phyloP scores from a whole-genome alignment of 2,329 filamentous ascomycete species.

The Colletotrichum noveboracense region DNA sequence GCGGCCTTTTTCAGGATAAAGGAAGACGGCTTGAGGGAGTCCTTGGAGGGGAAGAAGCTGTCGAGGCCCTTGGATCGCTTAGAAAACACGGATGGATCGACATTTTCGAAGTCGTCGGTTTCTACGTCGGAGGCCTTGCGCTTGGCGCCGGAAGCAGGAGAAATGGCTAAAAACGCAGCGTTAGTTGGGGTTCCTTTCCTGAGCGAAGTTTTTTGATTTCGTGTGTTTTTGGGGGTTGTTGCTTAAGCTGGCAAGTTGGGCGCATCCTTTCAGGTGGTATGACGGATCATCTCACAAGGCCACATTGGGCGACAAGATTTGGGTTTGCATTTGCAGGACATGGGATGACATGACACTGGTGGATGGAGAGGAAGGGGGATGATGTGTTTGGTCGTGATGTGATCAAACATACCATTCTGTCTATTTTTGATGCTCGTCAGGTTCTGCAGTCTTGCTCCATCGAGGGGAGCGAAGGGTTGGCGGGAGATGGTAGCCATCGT shows the following conservation, averaged over 20 bases:
- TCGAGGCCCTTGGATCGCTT: constrained; percentile 64
- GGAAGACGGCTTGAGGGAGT: constrained; percentile 53
- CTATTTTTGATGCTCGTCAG: constrained; percentile 79
- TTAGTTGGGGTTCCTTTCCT: not conserved
- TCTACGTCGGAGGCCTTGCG: constrained; percentile 62
- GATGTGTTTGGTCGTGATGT: not conserved
- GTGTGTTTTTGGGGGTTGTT: not conserved
- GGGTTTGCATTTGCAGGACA: not conserved
- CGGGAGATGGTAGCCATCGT: constrained; percentile 63
- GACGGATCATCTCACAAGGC: not conserved
- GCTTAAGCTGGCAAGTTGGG: not conserved
- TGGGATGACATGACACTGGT: not conserved
- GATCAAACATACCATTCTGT: constrained; percentile 67
- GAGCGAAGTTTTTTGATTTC: not conserved
- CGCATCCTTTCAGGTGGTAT: not conserved
- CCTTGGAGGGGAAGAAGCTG: constrained; percentile 43
- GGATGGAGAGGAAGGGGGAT: not conserved
- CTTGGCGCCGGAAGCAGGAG: constrained; percentile 50
- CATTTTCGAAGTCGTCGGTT: constrained; percentile 63
- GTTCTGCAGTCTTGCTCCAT: constrained; percentile 71
- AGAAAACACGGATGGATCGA: constrained; percentile 61
- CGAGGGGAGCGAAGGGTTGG: constrained; percentile 78
- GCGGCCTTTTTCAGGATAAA: constrained; percentile 51
- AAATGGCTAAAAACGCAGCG: constrained; percentile 39
- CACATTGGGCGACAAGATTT: not conserved